Percentiles rank a stretch among this genome's conserved stretches.
Conservation (phyloP, 345 rosid genomes). For the Mallotus nudiflorus region DNA sequence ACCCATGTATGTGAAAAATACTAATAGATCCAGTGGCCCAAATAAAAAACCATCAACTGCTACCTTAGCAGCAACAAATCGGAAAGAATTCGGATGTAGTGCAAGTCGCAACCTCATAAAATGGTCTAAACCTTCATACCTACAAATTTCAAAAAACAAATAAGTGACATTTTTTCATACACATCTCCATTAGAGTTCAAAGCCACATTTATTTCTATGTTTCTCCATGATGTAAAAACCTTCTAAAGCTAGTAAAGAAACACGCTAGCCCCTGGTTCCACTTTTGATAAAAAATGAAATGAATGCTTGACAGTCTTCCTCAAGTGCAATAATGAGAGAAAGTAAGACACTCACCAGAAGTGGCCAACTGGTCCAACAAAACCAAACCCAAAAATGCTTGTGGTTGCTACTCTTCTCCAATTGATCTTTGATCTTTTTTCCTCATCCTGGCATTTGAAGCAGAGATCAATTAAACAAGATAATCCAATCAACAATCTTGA, state of each 20-base stretch:
- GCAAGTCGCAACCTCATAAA: conserved; percentile 26
- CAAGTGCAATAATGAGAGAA: too few relatives aligned
- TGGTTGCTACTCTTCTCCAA: conserved; percentile 42
- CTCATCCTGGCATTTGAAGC: conserved; percentile 23
- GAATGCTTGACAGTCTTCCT: background rate
- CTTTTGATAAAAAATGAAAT: background rate
- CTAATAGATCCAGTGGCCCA: conserved; percentile 41
- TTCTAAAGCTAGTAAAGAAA: background rate
- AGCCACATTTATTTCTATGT: too few relatives aligned
- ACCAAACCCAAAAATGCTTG: conserved; percentile 44
- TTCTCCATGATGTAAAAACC: background rate
- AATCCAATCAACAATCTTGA: background rate
- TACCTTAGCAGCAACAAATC: conserved; percentile 37
- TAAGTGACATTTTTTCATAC: background rate
- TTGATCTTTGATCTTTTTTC: conserved; percentile 24
- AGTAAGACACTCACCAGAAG: conserved; percentile 26
- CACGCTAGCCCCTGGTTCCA: background rate
- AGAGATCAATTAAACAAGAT: background rate
- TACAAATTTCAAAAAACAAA: conserved; percentile 12
- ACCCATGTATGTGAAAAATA: conserved; percentile 43
- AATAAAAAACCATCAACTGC: conserved; percentile 36
- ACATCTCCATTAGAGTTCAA: background rate
- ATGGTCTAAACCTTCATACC: conserved; percentile 42
- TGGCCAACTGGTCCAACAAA: conserved; percentile 50
- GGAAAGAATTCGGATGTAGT: conserved; percentile 36